Percentiles rank a stretch among this genome's conserved stretches.
phyloP scores from a whole-genome alignment of 2,329 filamentous ascomycete genomes.

The Metarhizium rileyi region DNA sequence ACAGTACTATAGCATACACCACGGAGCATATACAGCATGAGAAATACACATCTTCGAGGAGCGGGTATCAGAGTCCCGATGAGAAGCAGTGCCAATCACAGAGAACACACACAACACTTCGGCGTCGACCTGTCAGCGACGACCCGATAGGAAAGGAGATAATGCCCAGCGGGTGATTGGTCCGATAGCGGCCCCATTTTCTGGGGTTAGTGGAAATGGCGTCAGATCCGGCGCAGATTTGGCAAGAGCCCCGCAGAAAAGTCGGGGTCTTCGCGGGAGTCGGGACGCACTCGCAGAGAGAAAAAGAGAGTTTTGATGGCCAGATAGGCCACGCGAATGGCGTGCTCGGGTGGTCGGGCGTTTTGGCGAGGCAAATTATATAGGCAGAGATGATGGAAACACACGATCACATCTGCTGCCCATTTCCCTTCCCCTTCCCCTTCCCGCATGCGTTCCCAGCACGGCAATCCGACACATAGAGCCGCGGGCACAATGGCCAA shows the following conservation, averaged over 20 bases:
- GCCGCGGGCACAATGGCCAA: conserved; percentile 14
- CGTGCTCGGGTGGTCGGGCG: conserved; percentile 2
- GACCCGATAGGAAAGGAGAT: not conserved
- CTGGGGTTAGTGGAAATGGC: conserved; percentile 17
- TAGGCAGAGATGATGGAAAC: too few species aligned
- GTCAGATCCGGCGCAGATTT: conserved; percentile 19
- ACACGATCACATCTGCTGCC: not conserved
- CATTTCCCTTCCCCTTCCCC: not conserved
- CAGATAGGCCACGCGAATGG: not conserved
- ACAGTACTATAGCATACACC: not conserved
- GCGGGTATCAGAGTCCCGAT: not conserved
- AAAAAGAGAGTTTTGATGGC: not conserved
- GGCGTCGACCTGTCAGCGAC: not conserved
- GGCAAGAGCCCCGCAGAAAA: conserved; percentile 8
- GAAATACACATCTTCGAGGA: not conserved
- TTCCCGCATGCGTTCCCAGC: not conserved
- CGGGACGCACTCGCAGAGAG: not conserved
- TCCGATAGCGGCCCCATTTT: conserved; percentile 15
- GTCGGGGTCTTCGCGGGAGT: not conserved
- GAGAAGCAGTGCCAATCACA: not conserved
- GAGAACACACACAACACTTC: not conserved
- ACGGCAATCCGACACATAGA: not conserved
- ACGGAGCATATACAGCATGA: not conserved
- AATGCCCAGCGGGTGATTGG: conserved; percentile 7
- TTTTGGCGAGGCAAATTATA: too few species aligned